Evolutionary conservation across 495 filamentous ascomycete genomes (phyloP).

Genomic region (Neurospora africana): DNA sequence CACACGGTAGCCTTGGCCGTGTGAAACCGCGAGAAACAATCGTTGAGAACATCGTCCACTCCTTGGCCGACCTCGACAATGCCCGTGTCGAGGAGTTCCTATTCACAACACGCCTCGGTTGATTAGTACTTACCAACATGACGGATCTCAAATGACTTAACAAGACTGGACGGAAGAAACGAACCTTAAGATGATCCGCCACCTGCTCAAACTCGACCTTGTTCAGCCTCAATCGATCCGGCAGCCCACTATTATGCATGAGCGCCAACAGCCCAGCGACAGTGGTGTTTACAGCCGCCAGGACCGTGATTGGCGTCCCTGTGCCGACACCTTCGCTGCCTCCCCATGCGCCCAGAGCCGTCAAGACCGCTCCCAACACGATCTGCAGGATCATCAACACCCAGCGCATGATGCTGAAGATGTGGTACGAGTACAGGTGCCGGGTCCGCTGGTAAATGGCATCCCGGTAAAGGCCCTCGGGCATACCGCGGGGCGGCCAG

Average conservation of each 20-base stretch:
- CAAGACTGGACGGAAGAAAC: background rate
- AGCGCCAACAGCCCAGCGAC: slow-evolving; percentile 38
- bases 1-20: slow-evolving; percentile 30
- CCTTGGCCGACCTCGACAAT: slow-evolving; percentile 27
- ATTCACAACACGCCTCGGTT: background rate
- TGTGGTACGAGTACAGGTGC: slow-evolving; percentile 25
- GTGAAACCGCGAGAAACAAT: slow-evolving; percentile 30
- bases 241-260: slow-evolving; percentile 41
- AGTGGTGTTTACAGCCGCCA: slow-evolving; percentile 39
- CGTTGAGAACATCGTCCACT: slow-evolving; percentile 29
- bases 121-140: background rate
- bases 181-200: slow-evolving; percentile 34
- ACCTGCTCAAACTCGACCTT: slow-evolving; percentile 34
- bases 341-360: slow-evolving; percentile 30
- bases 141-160: background rate
- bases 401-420: slow-evolving; percentile 27
- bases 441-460: slow-evolving; percentile 31
- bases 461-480: slow-evolving; percentile 34
- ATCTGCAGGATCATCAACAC: slow-evolving; percentile 34
- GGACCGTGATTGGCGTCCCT: slow-evolving; percentile 29
- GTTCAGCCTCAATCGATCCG: slow-evolving; percentile 36
- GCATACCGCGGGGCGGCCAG: slow-evolving; percentile 36
- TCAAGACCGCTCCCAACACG: slow-evolving; percentile 33
- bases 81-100: slow-evolving; percentile 34
- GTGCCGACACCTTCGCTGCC: slow-evolving; percentile 11